These are phyloP conservation scores for Nidularia pulvinata DNA, from an alignment of 768 basidiomycete genomes.

Conservation along the genomic window DNA sequence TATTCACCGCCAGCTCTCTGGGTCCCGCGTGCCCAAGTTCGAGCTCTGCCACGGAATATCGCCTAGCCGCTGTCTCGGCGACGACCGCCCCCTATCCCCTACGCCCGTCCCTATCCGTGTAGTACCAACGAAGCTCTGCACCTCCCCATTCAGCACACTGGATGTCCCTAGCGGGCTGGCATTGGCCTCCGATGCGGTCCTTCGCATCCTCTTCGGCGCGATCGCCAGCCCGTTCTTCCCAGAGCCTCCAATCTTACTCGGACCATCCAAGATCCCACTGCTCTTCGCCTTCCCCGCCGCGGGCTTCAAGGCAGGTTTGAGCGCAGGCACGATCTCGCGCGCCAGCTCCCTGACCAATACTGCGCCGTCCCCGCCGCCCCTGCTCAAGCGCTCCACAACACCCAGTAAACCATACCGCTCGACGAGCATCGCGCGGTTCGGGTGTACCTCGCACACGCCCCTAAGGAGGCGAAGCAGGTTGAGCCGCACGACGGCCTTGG, in stretches of 20 bases:
- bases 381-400: conserved; percentile 79
- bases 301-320: conserved; percentile 72
- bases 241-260: conserved; percentile 13
- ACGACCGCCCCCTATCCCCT: not conserved
- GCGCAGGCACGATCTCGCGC: conserved; percentile 78
- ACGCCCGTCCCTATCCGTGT: not conserved
- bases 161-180: conserved; percentile 18
- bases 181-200: conserved; percentile 71
- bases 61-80: conserved; percentile 52
- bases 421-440: conserved; percentile 80
- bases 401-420: conserved; percentile 81
- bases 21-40: not conserved
- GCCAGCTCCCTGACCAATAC: conserved; percentile 91
- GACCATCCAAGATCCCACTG: conserved; percentile 8
- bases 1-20: not conserved
- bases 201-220: conserved; percentile 64
- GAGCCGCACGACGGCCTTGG: conserved; percentile 87
- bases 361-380: conserved; percentile 76
- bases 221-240: conserved; percentile 22
- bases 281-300: conserved; percentile 22
- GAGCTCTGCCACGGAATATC: conserved; percentile 61
- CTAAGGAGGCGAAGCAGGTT: conserved; percentile 86
- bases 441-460: conserved; percentile 87
- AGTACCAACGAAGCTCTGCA: not conserved
- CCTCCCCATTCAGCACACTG: not conserved